phyloP scores from a whole-genome alignment of 768 basidiomycete genomes.

The Coprinellus micaceus region DNA sequence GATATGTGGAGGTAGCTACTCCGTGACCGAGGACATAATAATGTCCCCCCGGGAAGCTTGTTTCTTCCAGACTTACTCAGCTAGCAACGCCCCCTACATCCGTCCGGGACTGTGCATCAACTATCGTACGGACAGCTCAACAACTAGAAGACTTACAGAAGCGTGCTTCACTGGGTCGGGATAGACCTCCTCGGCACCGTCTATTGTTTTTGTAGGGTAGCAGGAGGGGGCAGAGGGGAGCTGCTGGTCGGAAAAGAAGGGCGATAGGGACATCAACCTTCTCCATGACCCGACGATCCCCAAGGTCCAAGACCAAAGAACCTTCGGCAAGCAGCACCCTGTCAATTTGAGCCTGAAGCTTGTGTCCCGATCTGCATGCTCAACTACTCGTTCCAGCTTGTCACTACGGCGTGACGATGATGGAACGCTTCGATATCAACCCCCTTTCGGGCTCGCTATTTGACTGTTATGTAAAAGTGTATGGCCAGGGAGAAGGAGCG shows the following conservation, averaged over 20 bases:
- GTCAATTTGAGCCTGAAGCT: conserved; percentile 9
- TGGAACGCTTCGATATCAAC: conserved; percentile 9
- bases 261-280: conserved; percentile 8
- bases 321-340: conserved; percentile 11
- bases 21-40: conserved; percentile 9
- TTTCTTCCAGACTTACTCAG: conserved; percentile 3
- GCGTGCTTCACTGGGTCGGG: not conserved
- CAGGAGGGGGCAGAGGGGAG: not conserved
- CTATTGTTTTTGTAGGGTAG: too few relatives aligned
- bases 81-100: not conserved
- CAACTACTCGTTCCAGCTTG: conserved; percentile 10
- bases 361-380: conserved; percentile 9
- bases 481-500: not conserved
- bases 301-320: conserved; percentile 9
- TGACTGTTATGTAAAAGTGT: conserved; percentile 4
- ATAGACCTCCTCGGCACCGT: too few relatives aligned
- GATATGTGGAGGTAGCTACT: conserved; percentile 1
- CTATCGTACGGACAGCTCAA: not conserved
- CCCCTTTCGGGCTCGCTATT: not conserved
- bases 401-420: conserved; percentile 3
- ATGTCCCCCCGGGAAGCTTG: conserved; percentile 5
- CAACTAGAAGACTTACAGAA: not conserved
- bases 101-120: not conserved
- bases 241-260: not conserved
- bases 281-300: conserved; percentile 14